These are phyloP conservation scores for Flaveria brownii DNA, from an alignment of 129 eudicot species.

Conservation along the genomic window DNA sequence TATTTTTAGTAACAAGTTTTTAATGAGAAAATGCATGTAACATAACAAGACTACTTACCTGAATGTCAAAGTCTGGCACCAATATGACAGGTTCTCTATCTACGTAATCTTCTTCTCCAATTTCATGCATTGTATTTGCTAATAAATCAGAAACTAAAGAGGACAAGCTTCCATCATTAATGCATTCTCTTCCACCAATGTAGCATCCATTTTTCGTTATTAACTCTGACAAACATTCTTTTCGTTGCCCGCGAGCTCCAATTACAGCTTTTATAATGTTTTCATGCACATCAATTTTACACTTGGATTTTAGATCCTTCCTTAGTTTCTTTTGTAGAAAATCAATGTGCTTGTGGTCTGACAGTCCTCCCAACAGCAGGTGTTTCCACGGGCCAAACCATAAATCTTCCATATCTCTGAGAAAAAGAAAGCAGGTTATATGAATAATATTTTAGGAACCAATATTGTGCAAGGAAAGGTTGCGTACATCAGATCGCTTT, in stretches of 20 bases:
- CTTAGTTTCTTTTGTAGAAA: slow-evolving; percentile 45
- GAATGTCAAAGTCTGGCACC: slow-evolving; percentile 77
- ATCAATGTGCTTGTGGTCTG: slow-evolving; percentile 47
- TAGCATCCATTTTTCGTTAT: slow-evolving; percentile 67
- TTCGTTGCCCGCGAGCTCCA: slow-evolving; percentile 39
- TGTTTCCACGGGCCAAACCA: slow-evolving; percentile 93
- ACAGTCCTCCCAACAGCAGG: slow-evolving; percentile 65
- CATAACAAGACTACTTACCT: slow-evolving; percentile 59
- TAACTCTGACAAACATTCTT: slow-evolving; percentile 43
- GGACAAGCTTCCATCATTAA: slow-evolving; percentile 29
- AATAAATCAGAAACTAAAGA: slow-evolving; percentile 34
- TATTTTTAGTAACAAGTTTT: not conserved
- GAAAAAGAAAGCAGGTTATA: slow-evolving; percentile 9
- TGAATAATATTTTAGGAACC: not conserved
- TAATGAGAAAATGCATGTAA: not conserved
- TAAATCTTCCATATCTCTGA: slow-evolving; percentile 76
- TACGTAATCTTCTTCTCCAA: slow-evolving; percentile 41
- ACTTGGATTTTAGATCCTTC: slow-evolving; percentile 42
- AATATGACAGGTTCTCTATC: slow-evolving; percentile 63
- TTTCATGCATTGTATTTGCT: slow-evolving; percentile 35
- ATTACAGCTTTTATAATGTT: slow-evolving; percentile 43
- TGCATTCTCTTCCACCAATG: slow-evolving; percentile 38
- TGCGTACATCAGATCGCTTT: too few species aligned
- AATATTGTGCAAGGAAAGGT: too few species aligned
- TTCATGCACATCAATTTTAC: slow-evolving; percentile 34